Base-by-base conservation (phyloP, 805 yeast species). In the Wickerhamiella alocasiicola region DNA sequence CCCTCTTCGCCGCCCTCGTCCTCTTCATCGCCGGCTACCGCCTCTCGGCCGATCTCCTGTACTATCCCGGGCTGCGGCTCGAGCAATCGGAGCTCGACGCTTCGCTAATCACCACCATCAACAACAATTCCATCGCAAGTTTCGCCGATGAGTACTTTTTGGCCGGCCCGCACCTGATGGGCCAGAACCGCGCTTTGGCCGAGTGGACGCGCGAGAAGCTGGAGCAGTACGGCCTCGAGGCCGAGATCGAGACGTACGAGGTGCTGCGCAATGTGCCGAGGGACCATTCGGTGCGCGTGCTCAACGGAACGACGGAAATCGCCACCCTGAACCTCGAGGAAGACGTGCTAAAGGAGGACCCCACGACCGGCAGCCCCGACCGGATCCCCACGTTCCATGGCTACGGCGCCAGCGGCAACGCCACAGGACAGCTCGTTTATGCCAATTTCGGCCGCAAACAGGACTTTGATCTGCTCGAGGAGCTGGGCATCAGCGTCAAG, bases 371-470 rank as follows among this genome's bases (percentile, higher is more conserved):
- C 6, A 53, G 56, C n/a, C 63, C 64, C 21, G 71, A 67, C 44
- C 57, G 66, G 26, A 68, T 78, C 19, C 87, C 85, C 11, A 76
- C 84, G 0, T 81, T 81, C 62, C 77, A 78, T 54, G 85, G 83
- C 1, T 81, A 78, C 52, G 74, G 82, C 4, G 85, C 81, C 7
- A 67, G 70, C 42, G 93, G 91, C 30, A 78, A 79, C 50, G 81
- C 75, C 32, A 78, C 84, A 4, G 80, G 75, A 1, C 62, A 70
- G 46, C 72, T 68, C 45, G 67, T 81, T 4, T 81, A 71, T 55
- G 83, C 75, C 36, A 78, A 81, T 55, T 78, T 74, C 56, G 91
- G 91, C 42, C 66, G 74, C 3, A 62, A 59, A 40, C 67, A 67
- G 38, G 91, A 81, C 52, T 81, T 70, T 44, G 70, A 67, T 19